These are phyloP conservation scores for Venturia carpophila DNA, from an alignment of 2,329 filamentous ascomycete genomes.

Conservation along the genomic window DNA sequence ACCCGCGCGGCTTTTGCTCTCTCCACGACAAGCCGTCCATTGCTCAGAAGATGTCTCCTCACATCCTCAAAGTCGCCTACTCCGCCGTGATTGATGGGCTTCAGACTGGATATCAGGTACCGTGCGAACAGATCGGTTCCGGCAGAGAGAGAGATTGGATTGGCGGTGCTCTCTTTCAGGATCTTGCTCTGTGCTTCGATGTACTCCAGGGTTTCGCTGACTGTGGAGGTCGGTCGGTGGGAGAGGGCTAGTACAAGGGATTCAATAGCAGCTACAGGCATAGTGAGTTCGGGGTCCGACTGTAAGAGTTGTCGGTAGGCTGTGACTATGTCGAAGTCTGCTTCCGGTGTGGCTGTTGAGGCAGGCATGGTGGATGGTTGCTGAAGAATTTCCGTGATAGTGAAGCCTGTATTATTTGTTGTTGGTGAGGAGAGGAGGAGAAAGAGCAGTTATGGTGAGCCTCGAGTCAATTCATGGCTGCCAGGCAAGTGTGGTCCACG, in stretches of 20 bases:
- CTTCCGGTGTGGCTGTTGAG: neutral
- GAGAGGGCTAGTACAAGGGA: conserved; percentile 80
- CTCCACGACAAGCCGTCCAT: conserved; percentile 77
- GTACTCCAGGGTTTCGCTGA: conserved; percentile 87
- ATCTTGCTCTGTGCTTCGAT: conserved; percentile 68
- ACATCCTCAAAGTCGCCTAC: conserved; percentile 73
- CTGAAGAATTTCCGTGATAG: too few species aligned
- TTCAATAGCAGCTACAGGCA: conserved; percentile 92
- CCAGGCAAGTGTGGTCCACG: too few species aligned
- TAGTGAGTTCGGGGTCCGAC: conserved; percentile 77
- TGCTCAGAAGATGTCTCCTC: conserved; percentile 72
- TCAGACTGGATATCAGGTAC: conserved; percentile 71
- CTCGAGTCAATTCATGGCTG: too few species aligned
- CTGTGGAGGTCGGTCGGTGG: conserved; percentile 71
- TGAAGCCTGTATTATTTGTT: too few species aligned
- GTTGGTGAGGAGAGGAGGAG: neutral
- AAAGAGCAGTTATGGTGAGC: neutral
- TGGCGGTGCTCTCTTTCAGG: conserved; percentile 71
- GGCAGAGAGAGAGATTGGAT: conserved; percentile 85
- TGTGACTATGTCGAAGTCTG: conserved; percentile 48
- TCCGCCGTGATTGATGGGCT: conserved; percentile 40
- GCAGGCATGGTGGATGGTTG: neutral
- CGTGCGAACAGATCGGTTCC: conserved; percentile 94
- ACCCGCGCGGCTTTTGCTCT: conserved; percentile 78
- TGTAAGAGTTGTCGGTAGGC: conserved; percentile 57